Conservation (phyloP, 345 rosid genomes). For the Balakata baccata region DNA sequence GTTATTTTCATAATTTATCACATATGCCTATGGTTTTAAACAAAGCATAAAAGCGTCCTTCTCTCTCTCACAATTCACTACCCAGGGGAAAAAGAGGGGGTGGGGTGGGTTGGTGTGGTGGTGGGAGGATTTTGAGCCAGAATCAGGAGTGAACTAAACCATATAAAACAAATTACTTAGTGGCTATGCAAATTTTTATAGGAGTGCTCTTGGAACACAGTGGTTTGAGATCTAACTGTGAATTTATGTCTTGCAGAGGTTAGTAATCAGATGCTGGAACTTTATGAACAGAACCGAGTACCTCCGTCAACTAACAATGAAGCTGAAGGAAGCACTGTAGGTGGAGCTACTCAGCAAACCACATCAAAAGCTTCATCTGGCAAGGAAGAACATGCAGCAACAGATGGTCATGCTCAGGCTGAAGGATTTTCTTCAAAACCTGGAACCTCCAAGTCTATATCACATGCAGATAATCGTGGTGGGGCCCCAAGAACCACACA, state of each 20-base stretch:
- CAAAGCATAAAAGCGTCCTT: background rate
- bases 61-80: background rate
- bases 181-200: background rate
- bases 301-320: constrained; percentile 21
- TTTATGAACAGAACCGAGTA: constrained; percentile 29
- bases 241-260: constrained; percentile 23
- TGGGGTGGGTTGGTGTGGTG: background rate
- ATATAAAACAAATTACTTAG: background rate
- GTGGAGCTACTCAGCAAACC: constrained; percentile 9
- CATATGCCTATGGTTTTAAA: background rate
- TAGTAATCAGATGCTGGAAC: constrained; percentile 34
- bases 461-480: constrained; percentile 15
- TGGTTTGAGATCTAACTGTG: background rate
- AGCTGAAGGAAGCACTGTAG: constrained; percentile 24
- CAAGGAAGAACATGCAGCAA: constrained; percentile 20
- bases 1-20: background rate
- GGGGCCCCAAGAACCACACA: constrained; percentile 16
- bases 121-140: background rate
- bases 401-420: constrained; percentile 13
- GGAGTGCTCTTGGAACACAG: background rate
- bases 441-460: constrained; percentile 12
- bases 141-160: background rate
- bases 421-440: constrained; percentile 13
- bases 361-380: constrained; percentile 20
- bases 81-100: background rate